Evolutionary conservation across 345 rosid species (phyloP), one percentile per base, ranked within the genome.

Genomic region (Angophora floribunda): DNA sequence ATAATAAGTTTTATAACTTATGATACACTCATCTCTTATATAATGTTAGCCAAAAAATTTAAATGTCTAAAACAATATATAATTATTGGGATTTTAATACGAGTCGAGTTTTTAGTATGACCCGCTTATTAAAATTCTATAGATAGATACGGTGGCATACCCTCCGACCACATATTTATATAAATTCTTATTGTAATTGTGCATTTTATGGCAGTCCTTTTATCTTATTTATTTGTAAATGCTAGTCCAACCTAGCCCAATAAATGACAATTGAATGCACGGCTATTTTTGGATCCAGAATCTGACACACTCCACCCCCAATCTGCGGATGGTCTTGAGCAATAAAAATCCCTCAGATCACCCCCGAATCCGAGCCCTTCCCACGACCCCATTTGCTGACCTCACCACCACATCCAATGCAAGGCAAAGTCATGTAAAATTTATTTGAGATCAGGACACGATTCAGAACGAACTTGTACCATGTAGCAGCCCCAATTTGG

Each of bases 1-100:
- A 4, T 9, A 4, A 36, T 2, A 75, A 9, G 7, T 19, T 41
- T 21, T 36, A 5, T 5, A 13, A 41, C 1, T 36, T 75, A 0
- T 3, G 1, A 75, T 9, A 70, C 26, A 70, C 12, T 36, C 17
- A 36, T 36, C 2, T 1, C 3, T 70, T 30, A 14, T 8, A 6
- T 63, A 16, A 63, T 63, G 12, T 63, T 63, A 7, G 17, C 19
- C 32, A 63, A 63, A n/a, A 63, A 1, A 13, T 63, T n/a, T 63
- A 63, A 63, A 63, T 63, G 75, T 28, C 30, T 17, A n/a, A 63
- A n/a, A 51, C 16, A 57, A 57, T 36, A 4, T 4, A 4, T 2
- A 36, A 36, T 36, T 36, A 36, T 36, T 4, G 41, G 41, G 41
- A 36, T 36, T 36, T 36, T 36, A 36, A 36, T 36, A 36, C 4